These are phyloP conservation scores for Pinus albicaulis DNA, from an alignment of 75 land plant genomes.

Conservation along the genomic window DNA sequence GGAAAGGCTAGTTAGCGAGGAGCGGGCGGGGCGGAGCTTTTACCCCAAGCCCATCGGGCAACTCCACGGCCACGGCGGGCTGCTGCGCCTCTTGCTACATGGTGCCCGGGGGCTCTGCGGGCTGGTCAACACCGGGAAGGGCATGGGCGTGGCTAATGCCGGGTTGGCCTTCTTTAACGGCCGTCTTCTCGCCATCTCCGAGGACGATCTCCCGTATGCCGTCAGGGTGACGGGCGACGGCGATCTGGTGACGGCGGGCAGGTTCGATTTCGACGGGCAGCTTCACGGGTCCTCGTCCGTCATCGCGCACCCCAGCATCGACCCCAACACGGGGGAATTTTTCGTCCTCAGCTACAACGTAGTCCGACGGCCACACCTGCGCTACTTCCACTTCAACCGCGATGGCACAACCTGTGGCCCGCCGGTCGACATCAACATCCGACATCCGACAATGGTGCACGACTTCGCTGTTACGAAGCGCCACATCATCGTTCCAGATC, in stretches of 20 bases:
- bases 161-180: constrained; percentile 68
- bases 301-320: constrained; percentile 79
- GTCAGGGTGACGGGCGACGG: constrained; percentile 39
- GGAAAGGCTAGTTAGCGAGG: constrained; percentile 17
- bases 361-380: constrained; percentile 45
- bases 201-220: constrained; percentile 80
- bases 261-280: constrained; percentile 21
- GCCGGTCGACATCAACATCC: constrained; percentile 44
- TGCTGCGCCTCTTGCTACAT: not conserved
- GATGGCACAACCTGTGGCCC: constrained; percentile 20
- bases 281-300: constrained; percentile 42
- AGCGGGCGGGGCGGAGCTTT: constrained; percentile 21
- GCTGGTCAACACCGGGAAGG: constrained; percentile 41
- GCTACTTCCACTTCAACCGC: constrained; percentile 34
- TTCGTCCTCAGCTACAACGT: constrained; percentile 64
- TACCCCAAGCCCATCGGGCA: constrained; percentile 11
- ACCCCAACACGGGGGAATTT: constrained; percentile 57
- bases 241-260: constrained; percentile 58
- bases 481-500: constrained; percentile 60
- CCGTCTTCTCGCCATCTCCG: constrained; percentile 80
- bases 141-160: constrained; percentile 81
- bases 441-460: constrained; percentile 58
- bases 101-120: constrained; percentile 19
- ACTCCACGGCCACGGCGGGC: constrained; percentile 68
- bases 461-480: constrained; percentile 76